Base-by-base conservation (phyloP, 192 early-diverging fungal genomes). In the Coemansia sp. region DNA sequence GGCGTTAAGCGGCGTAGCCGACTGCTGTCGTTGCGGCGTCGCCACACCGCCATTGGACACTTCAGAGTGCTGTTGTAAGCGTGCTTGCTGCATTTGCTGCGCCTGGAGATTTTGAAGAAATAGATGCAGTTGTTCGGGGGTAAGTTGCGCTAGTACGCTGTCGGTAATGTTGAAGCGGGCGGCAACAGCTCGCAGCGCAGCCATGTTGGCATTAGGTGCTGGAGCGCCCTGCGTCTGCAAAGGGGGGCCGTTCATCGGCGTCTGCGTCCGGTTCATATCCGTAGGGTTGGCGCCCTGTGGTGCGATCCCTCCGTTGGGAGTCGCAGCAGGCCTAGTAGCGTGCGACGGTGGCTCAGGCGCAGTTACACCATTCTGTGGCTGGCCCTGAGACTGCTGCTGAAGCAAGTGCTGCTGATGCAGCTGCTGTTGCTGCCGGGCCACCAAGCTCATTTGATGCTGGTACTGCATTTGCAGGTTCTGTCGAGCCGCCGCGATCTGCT, bases 41-140 rank as follows among this genome's bases (percentile, higher is more conserved):
- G 55, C 46, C 26, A 61, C 18, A n/a, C 62, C 59, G 7, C 33
- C 35, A 21, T 37, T 37, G 35, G 63, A 36, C 28, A 53, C 26
- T 31, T 65, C 68, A 1, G 64, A 34, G 4, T 24, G 34, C 48
- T 59, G 64, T 9, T 55, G 62, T 37, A 53, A 21, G 31, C 34
- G 66, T 13, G 35, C 51, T 34, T 67, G 67, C 34, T 71, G 71
- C 37, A n/a, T 39, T 0, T 79, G 71, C 65, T 79, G 76, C 0
- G 65, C 58, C 40, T 80, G 77, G 7, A 74, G 55, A 34, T 63
- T 74, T 20, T 65, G 69, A 18, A 80, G 16, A 39, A 80, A 71
- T 14, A 38, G 43, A 48, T 74, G 65, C 14, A 80, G 72, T 55
- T 80, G 77, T 14, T 37, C 31, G 2, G 72, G 66, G 6, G 77